Percentiles rank a stretch among this genome's conserved stretches.
Conservation (phyloP, 176 grass and related monocot species). For the Carex scoparia region DNA sequence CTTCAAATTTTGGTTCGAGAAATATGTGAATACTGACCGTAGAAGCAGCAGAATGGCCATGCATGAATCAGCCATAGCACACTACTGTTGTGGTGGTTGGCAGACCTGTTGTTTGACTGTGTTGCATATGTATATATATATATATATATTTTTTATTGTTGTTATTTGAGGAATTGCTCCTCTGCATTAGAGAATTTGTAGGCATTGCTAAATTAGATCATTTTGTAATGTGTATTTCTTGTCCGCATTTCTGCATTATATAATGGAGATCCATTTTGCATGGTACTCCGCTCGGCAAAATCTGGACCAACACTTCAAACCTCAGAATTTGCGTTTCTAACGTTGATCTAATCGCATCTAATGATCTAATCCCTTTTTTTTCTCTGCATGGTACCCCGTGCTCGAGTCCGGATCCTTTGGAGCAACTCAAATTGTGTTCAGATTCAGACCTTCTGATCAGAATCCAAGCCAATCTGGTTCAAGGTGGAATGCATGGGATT, state of each 20-base stretch:
- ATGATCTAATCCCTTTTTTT: no score
- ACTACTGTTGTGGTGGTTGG: constrained; percentile 3
- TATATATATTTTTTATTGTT: constrained; percentile 17
- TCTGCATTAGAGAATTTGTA: constrained; percentile 3
- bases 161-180: constrained; percentile 23
- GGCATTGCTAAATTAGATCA: constrained; percentile 1
- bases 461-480: no score
- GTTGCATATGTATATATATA: neutral
- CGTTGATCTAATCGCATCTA: no score
- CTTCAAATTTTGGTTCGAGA: constrained; percentile 58
- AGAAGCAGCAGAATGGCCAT: constrained; percentile 15
- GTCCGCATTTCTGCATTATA: neutral
- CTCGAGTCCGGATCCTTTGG: no score
- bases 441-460: no score
- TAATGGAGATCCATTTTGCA: neutral
- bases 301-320: neutral
- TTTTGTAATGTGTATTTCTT: neutral
- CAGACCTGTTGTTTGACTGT: neutral
- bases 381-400: no score
- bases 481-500: no score
- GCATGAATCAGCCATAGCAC: neutral
- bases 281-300: no score
- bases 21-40: constrained; percentile 43
- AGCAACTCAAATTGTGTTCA: no score
- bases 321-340: neutral